phyloP scores from a whole-genome alignment of 2,329 filamentous ascomycete species.

The Trichothecium sympodiale region DNA sequence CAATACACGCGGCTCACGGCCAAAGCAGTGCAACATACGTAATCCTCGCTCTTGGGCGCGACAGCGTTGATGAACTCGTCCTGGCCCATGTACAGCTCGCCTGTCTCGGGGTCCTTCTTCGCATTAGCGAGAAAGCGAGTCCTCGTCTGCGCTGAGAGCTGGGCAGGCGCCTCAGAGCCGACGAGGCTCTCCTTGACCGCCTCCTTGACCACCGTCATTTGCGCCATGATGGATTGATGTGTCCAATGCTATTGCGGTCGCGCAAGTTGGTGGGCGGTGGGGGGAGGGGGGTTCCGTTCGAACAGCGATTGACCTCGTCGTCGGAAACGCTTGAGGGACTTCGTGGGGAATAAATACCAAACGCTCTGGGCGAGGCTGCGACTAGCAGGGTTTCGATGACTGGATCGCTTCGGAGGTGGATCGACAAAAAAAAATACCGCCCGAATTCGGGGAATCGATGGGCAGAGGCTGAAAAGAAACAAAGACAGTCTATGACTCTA shows the following conservation, averaged over 20 bases:
- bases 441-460: too few species aligned
- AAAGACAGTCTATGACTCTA: too few species aligned
- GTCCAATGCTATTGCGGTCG: not conserved
- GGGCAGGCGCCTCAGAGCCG: constrained; percentile 38
- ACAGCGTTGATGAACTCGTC: constrained; percentile 88
- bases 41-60: constrained; percentile 78
- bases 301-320: too few species aligned
- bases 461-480: too few species aligned
- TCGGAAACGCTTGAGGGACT: too few species aligned
- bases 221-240: constrained; percentile 18
- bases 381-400: too few species aligned
- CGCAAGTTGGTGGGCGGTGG: too few species aligned
- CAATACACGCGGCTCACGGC: not conserved
- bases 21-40: constrained; percentile 52
- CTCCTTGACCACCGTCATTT: constrained; percentile 46
- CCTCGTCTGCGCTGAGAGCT: constrained; percentile 65
- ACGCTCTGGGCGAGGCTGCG: too few species aligned
- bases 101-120: constrained; percentile 60
- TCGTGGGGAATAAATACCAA: too few species aligned
- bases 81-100: constrained; percentile 69
- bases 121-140: constrained; percentile 69
- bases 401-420: too few species aligned
- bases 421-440: too few species aligned
- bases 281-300: too few species aligned
- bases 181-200: constrained; percentile 72